Evolutionary conservation across 2,329 filamentous ascomycete species (phyloP).

Genomic region (Fusarium avenaceum): DNA sequence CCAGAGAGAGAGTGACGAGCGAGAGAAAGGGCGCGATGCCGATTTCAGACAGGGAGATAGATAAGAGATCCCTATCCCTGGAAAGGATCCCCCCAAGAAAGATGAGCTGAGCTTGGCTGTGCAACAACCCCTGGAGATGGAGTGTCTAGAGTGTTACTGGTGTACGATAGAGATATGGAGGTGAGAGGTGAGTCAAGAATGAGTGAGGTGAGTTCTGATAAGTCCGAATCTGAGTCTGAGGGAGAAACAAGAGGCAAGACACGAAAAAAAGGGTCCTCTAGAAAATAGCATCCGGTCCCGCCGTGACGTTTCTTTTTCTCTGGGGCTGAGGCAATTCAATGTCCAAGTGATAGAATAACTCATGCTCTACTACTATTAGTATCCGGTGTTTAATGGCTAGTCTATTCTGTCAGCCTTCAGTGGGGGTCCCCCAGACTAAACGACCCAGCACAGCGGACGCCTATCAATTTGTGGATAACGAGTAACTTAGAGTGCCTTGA

Average conservation of each 20-base stretch:
- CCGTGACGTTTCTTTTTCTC: slow-evolving; percentile 26
- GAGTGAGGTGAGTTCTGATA: too few species aligned
- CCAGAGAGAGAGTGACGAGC: neutral
- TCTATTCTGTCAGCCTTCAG: slow-evolving; percentile 15
- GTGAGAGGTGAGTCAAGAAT: neutral
- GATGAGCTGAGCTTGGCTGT: slow-evolving; percentile 11
- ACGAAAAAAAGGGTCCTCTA: slow-evolving; percentile 5
- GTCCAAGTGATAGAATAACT: slow-evolving; percentile 1
- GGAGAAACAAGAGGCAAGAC: too few species aligned
- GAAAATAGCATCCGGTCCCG: neutral
- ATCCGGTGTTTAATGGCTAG: fast-evolving
- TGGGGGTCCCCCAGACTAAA: slow-evolving; percentile 40
- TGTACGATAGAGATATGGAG: neutral
- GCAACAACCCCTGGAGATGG: slow-evolving; percentile 10
- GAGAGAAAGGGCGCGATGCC: slow-evolving; percentile 14
- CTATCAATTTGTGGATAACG: slow-evolving; percentile 33
- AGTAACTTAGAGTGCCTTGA: neutral
- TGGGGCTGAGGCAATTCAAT: slow-evolving; percentile 21
- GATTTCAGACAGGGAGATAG: slow-evolving; percentile 15
- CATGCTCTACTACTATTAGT: fast-evolving
- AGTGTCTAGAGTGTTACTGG: neutral
- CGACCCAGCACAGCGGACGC: slow-evolving; percentile 35
- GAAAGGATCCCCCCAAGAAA: neutral
- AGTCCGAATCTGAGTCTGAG: too few species aligned
- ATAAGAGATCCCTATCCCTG: slow-evolving; percentile 41